Conservation (phyloP, 768 basidiomycete genomes). For the Boletus vinaceobasis region DNA sequence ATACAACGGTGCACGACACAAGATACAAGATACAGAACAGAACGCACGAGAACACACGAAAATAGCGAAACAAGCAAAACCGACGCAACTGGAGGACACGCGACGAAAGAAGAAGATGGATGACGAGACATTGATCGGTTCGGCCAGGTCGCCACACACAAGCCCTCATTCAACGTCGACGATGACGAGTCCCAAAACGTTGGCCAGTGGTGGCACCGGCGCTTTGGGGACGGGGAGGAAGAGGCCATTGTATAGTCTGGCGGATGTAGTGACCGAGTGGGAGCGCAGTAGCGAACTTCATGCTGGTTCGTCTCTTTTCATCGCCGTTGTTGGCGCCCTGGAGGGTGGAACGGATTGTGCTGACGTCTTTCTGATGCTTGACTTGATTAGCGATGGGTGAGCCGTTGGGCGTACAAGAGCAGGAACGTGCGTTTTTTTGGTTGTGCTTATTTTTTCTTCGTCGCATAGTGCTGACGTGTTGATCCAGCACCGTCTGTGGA, state of each 20-base stretch:
- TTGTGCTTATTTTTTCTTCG: not conserved
- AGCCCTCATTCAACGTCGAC: constrained; percentile 22
- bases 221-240: constrained; percentile 23
- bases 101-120: constrained; percentile 15
- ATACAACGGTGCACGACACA: not conserved
- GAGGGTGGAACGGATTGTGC: not conserved
- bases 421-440: constrained; percentile 29
- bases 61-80: not conserved
- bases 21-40: not conserved
- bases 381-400: constrained; percentile 25
- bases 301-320: constrained; percentile 25
- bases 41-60: not conserved
- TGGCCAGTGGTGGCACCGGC: constrained; percentile 1
- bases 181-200: constrained; percentile 9
- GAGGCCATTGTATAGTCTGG: constrained; percentile 38
- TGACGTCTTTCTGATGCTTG: not conserved
- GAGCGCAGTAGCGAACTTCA: constrained; percentile 35
- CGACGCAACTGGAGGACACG: not conserved
- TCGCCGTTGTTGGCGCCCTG: not conserved
- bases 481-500: constrained; percentile 38
- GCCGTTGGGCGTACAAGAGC: constrained; percentile 36
- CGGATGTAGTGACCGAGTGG: constrained; percentile 44
- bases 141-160: constrained; percentile 17
- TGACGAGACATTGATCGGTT: constrained; percentile 23
- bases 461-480: not conserved